A percentile compares a stretch with the other conserved stretches of the same genome.
Conservation (phyloP, 768 basidiomycete species). For the Hypholoma fasciculare region DNA sequence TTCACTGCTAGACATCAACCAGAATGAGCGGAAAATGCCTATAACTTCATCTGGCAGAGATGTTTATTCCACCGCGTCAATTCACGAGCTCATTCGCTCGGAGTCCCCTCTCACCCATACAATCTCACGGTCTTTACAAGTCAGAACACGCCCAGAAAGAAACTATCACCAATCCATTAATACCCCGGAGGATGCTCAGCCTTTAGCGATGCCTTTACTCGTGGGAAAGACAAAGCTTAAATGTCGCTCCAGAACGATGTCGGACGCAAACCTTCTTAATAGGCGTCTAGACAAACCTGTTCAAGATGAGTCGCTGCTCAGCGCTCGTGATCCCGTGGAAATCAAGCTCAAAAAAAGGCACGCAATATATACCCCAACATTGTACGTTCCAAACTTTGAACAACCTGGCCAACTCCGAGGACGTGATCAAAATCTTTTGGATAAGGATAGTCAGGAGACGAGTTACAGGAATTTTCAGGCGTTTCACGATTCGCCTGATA, state of each 20-base stretch:
- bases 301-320: slow-evolving; percentile 11
- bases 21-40: not conserved
- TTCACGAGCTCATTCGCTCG: slow-evolving; percentile 1
- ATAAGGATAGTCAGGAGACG: not conserved
- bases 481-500: not conserved
- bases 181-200: slow-evolving; percentile 4
- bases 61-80: not conserved
- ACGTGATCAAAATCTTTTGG: not conserved
- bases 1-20: not conserved
- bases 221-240: not conserved
- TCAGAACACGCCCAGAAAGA: slow-evolving; percentile 1
- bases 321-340: slow-evolving; percentile 14
- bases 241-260: not conserved
- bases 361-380: slow-evolving; percentile 36
- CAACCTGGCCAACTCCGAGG: slow-evolving; percentile 2
- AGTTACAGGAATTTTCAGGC: not conserved
- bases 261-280: not conserved
- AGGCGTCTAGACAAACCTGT: not conserved
- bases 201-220: not conserved
- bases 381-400: slow-evolving; percentile 25
- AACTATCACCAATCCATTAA: slow-evolving; percentile 5
- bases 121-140: slow-evolving; percentile 13
- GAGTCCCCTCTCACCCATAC: slow-evolving; percentile 4
- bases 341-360: slow-evolving; percentile 30
- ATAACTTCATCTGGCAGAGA: not conserved